A percentile compares a stretch with the other conserved stretches of the same genome.
Evolutionary conservation across 345 rosid species (phyloP).

Genomic region (Citrus glauca): DNA sequence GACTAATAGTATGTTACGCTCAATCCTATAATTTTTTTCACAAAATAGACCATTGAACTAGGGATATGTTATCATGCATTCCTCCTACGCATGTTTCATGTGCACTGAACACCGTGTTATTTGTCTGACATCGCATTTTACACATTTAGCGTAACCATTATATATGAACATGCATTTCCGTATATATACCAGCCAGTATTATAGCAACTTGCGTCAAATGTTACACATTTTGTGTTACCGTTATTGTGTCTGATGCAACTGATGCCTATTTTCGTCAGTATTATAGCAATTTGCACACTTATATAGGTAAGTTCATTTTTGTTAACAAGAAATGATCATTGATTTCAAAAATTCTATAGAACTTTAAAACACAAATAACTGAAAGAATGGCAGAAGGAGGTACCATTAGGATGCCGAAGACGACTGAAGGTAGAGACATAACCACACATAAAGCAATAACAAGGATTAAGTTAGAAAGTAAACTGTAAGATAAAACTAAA

Average conservation of each 20-base stretch:
- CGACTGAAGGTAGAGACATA: slow-evolving; percentile 56
- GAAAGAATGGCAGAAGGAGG: slow-evolving; percentile 10
- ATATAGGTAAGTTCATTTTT: neutral
- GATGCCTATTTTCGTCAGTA: neutral
- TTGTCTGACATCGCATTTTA: neutral
- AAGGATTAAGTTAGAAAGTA: slow-evolving; percentile 30
- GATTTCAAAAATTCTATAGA: neutral
- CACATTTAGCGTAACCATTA: neutral
- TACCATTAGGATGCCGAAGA: slow-evolving; percentile 98
- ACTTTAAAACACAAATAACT: neutral
- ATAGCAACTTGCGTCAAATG: neutral
- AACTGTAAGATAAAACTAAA: slow-evolving; percentile 15
- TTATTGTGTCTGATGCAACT: neutral
- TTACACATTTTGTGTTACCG: neutral
- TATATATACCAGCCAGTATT: neutral
- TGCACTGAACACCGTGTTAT: neutral
- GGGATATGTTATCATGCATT: neutral
- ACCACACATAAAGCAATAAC: slow-evolving; percentile 23
- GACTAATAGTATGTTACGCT: neutral
- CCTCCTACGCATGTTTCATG: neutral
- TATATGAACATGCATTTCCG: neutral
- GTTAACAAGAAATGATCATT: neutral
- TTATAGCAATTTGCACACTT: neutral
- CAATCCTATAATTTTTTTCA: neutral
- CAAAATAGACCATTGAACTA: neutral